A percentile compares a stretch with the other conserved stretches of the same genome.
Evolutionary conservation across 2,329 filamentous ascomycete genomes (phyloP).

Genomic region (Phialophora verrucosa): DNA sequence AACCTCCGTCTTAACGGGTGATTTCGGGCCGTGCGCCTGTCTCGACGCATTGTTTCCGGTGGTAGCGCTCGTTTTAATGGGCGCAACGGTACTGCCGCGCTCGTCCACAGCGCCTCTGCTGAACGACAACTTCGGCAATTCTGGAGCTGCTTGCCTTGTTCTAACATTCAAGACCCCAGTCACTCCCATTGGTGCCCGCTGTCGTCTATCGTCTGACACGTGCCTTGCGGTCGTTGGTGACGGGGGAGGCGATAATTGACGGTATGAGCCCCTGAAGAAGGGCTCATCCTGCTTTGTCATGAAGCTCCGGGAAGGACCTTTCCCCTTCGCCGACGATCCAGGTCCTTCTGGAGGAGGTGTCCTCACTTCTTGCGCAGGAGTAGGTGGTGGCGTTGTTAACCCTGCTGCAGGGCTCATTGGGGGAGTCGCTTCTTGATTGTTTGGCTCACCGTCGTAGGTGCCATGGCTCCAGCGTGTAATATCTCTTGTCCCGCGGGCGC

Average conservation of each 20-base stretch:
- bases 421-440: background rate
- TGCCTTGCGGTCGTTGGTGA: background rate
- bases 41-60: background rate
- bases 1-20: background rate
- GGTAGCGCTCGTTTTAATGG: no score
- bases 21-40: background rate
- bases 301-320: background rate
- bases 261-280: background rate
- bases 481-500: background rate
- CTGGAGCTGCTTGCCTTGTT: no score
- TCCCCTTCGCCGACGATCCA: background rate
- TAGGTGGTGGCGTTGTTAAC: background rate
- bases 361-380: background rate
- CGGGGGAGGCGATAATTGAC: background rate
- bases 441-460: background rate
- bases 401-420: background rate
- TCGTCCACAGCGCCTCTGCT: no score
- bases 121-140: no score
- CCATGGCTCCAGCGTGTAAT: background rate
- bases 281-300: background rate
- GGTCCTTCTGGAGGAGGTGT: background rate
- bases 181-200: no score
- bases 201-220: background rate
- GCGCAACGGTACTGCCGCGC: no score
- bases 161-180: no score